Base-by-base conservation (phyloP, 164 flowering plant genomes). In the Houttuynia cordata region DNA sequence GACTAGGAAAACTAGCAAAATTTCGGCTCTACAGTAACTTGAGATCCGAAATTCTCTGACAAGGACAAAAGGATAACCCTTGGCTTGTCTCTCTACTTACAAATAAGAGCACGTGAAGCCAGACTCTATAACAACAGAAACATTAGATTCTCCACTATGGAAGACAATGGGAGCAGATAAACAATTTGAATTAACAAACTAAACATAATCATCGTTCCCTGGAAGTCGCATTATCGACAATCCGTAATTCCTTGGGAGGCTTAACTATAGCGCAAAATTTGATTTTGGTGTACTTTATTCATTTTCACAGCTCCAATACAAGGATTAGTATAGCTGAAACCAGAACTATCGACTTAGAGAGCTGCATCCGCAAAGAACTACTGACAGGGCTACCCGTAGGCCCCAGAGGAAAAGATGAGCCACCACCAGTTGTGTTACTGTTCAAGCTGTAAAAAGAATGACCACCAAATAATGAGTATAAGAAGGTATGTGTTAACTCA, bases 141-240 rank as follows among this genome's bases (percentile, higher is more conserved):
- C 37, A 30, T 2, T 30, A 6, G 4, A 30, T 30, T 30, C 6
- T 30, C 6, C 37, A n/a, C 37, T 6, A 30, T 2, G 37, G 37
- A 30, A 30, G 37, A 30, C 4, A 30, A 30, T 6, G 6, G 37
- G 6, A 30, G 37, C 2, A 30, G 37, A 30, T 2, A 30, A 6
- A 6, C 37, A 30, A 2, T 30, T 30, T 25, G 37, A 23, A 15
- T 42, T 34, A 18, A 54, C 61, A 55, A 30, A 21, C 53, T n/a
- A 42, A 57, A 50, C 37, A 47, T 53, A 61, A 61, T 61, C 57
- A 67, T 24, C 52, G 56, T 67, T 67, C 47, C 34, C 19, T 22
- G 20, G 47, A 39, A 34, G 22, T 54, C 55, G 45, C 60, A 8
- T 18, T 10, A 10, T 55, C 34, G 19, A 52, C 51, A 47, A 17